These are phyloP conservation scores for Chytriomyces hyalinus DNA, from an alignment of 192 early-diverging fungal species.

Conservation along the genomic window DNA sequence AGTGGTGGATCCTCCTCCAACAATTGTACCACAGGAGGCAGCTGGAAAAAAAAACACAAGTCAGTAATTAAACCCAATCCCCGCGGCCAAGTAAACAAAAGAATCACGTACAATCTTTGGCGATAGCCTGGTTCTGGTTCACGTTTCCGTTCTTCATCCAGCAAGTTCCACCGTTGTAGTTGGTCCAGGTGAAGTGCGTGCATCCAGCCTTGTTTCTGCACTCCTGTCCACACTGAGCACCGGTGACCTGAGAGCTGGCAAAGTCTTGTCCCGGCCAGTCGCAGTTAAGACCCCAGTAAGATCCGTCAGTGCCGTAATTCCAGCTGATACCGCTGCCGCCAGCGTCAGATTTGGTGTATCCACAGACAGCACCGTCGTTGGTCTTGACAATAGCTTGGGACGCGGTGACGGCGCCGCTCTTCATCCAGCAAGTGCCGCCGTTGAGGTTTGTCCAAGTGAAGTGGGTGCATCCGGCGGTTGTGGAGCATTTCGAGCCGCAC, in stretches of 20 bases:
- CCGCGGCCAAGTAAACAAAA: background rate
- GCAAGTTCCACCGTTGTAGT: constrained; percentile 36
- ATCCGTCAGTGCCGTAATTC: too few relatives aligned
- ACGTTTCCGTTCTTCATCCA: constrained; percentile 18
- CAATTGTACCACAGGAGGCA: background rate
- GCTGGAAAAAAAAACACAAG: too few relatives aligned
- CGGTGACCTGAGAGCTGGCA: background rate
- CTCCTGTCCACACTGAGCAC: background rate
- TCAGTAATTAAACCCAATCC: background rate
- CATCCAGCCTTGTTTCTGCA: constrained; percentile 25
- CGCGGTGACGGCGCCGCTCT: background rate
- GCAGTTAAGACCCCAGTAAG: background rate
- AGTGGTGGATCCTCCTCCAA: background rate
- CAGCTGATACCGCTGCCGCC: too few relatives aligned
- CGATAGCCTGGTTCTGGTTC: background rate
- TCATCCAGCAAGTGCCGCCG: constrained; percentile 34
- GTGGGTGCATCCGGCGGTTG: constrained; percentile 33
- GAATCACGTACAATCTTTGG: background rate
- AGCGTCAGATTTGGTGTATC: too few relatives aligned
- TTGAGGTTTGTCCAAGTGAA: constrained; percentile 30
- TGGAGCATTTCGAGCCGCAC: background rate
- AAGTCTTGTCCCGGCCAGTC: constrained; percentile 11
- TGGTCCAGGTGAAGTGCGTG: constrained; percentile 39
- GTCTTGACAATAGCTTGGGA: too few relatives aligned
- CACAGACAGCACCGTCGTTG: too few relatives aligned